Conservation (phyloP, 345 rosid species). For the Linum tenue region DNA sequence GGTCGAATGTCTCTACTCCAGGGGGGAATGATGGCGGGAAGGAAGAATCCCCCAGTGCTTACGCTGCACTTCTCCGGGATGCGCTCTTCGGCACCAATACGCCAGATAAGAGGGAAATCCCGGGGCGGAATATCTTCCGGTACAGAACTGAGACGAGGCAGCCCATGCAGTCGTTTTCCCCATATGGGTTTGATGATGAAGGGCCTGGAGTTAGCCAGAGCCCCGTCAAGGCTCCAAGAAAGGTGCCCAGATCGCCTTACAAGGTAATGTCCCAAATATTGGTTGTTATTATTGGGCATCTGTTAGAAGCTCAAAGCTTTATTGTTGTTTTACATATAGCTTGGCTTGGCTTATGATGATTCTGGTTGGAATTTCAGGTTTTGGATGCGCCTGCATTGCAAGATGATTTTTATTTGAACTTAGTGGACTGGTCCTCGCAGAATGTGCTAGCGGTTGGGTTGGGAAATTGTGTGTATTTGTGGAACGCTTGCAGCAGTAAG, state of each 20-base stretch:
- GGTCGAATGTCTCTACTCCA: constrained; percentile 11
- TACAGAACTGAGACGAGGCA: constrained; percentile 71
- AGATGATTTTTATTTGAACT: constrained; percentile 96
- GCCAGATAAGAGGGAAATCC: constrained; percentile 54
- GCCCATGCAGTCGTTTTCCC: constrained; percentile 54
- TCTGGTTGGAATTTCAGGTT: constrained; percentile 37
- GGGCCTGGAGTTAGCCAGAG: constrained; percentile 48
- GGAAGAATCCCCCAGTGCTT: constrained; percentile 63
- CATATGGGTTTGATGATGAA: constrained; percentile 55
- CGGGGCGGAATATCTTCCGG: constrained; percentile 63
- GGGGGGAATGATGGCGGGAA: constrained; percentile 44
- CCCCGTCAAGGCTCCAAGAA: constrained; percentile 75
- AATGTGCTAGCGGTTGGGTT: constrained; percentile 92
- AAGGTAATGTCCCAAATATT: constrained; percentile 36
- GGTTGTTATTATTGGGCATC: neutral
- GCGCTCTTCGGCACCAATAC: constrained; percentile 78
- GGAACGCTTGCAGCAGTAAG: constrained; percentile 99
- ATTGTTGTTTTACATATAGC: neutral
- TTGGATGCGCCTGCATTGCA: constrained; percentile 98
- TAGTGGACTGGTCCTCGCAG: constrained; percentile 93
- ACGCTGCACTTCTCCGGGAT: constrained; percentile 47
- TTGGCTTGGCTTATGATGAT: neutral
- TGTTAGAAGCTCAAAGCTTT: neutral
- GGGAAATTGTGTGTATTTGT: constrained; percentile 89
- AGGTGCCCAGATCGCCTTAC: constrained; percentile 82